A percentile compares a stretch with the other conserved stretches of the same genome.
Evolutionary conservation across 2,329 filamentous ascomycete species (phyloP).

Genomic region (Cephalotrichum gorgonifer): DNA sequence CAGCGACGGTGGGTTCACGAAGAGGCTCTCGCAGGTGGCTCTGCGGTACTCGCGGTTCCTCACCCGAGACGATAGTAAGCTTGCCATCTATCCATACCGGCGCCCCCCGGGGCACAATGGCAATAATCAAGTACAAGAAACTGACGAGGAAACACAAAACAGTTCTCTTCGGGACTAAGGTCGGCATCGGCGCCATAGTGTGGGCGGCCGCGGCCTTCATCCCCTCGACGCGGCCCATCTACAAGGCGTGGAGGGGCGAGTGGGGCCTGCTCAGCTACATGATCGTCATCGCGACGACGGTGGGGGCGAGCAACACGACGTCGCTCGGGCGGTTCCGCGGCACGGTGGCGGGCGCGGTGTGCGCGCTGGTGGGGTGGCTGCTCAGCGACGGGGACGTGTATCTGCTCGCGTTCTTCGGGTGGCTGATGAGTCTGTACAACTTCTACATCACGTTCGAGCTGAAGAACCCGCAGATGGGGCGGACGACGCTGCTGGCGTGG

Average conservation of each 20-base stretch:
- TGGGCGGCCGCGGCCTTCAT: conserved; percentile 89
- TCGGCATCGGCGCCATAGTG: conserved; percentile 77
- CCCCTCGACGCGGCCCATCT: conserved; percentile 64
- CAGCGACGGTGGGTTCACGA: conserved; percentile 30
- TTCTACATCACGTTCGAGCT: conserved; percentile 83
- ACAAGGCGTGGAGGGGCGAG: conserved; percentile 84
- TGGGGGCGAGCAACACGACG: conserved; percentile 90
- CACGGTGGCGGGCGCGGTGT: conserved; percentile 69
- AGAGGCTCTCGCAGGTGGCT: conserved; percentile 32
- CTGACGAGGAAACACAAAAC: too few relatives aligned
- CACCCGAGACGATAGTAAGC: conserved; percentile 40
- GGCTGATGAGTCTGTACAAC: conserved; percentile 68
- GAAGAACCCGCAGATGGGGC: conserved; percentile 79
- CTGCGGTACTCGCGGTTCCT: conserved; percentile 36
- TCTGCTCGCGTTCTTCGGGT: conserved; percentile 70
- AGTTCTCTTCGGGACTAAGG: conserved; percentile 77
- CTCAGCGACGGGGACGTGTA: conserved; percentile 63
- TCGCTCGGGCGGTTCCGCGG: conserved; percentile 78
- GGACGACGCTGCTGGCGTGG: conserved; percentile 91
- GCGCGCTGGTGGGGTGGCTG: conserved; percentile 70
- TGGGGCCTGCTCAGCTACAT: conserved; percentile 97
- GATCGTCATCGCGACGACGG: conserved; percentile 96
- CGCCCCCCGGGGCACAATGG: too few relatives aligned
- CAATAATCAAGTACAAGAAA: too few relatives aligned
- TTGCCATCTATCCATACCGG: too few relatives aligned